phyloP scores from a whole-genome alignment of 371 early-diverging fungal genomes.

The Coemansia sp. region DNA sequence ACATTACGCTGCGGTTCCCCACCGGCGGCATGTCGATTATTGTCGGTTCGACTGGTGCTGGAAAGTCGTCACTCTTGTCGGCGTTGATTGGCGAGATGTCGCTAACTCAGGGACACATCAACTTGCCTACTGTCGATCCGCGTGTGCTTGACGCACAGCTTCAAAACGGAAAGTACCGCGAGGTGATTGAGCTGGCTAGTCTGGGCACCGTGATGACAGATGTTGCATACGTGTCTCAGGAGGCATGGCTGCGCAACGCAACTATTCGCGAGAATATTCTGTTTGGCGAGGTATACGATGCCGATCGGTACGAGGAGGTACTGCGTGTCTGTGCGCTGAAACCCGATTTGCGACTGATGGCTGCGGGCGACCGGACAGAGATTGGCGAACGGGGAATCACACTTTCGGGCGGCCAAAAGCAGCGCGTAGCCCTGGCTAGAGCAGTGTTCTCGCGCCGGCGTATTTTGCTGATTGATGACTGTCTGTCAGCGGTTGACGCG shows the following conservation, averaged over 20 bases:
- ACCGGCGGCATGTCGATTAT: conserved; percentile 71
- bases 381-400: conserved; percentile 88
- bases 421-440: conserved; percentile 76
- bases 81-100: conserved; percentile 94
- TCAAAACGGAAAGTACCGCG: conserved; percentile 50
- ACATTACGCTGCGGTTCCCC: conserved; percentile 67
- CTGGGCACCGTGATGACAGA: conserved; percentile 25
- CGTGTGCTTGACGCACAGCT: conserved; percentile 17
- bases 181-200: conserved; percentile 49
- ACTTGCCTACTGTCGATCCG: conserved; percentile 46
- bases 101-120: conserved; percentile 52
- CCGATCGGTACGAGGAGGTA: conserved; percentile 65
- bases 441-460: conserved; percentile 77
- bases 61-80: conserved; percentile 87
- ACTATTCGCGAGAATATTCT: conserved; percentile 79
- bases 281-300: conserved; percentile 71
- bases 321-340: conserved; percentile 65
- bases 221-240: conserved; percentile 73
- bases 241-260: conserved; percentile 81
- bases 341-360: conserved; percentile 78
- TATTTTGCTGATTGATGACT: conserved; percentile 76
- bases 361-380: conserved; percentile 82
- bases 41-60: conserved; percentile 89
- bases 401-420: conserved; percentile 85
- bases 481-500: conserved; percentile 79